Percentiles rank a stretch among this genome's conserved stretches.
Conservation (phyloP, 306 rosid species). For the Malus domestica region DNA sequence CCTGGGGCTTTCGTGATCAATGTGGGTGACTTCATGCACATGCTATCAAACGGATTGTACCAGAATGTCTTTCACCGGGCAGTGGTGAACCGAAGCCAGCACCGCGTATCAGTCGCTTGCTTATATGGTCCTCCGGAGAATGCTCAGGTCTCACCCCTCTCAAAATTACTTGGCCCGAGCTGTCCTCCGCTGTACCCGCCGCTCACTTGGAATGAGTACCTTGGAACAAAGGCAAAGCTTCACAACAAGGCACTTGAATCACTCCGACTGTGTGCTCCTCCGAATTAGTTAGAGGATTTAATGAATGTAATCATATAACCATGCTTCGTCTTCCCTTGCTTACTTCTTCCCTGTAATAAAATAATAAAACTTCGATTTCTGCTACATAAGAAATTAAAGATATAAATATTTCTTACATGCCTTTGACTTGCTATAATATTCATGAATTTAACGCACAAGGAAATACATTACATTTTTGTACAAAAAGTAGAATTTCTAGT, state of each 20-base stretch:
- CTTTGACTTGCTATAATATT: background rate
- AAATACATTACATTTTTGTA: background rate
- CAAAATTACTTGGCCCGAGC: constrained; percentile 45
- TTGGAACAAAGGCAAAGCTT: constrained; percentile 66
- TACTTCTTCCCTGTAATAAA: background rate
- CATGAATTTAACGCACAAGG: background rate
- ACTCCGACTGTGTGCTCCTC: constrained; percentile 36
- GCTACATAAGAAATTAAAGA: background rate
- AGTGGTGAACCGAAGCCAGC: constrained; percentile 53
- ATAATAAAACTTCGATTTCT: background rate
- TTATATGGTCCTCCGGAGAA: constrained; percentile 52
- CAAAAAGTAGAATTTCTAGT: constrained; percentile 9
- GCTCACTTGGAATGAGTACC: constrained; percentile 83
- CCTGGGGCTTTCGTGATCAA: constrained; percentile 39
- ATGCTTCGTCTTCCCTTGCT: background rate
- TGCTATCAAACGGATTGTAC: constrained; percentile 64
- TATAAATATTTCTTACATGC: background rate
- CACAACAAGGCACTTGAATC: constrained; percentile 65
- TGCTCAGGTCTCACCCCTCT: constrained; percentile 55
- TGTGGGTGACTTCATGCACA: constrained; percentile 66
- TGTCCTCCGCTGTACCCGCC: constrained; percentile 56
- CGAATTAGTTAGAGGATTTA: background rate
- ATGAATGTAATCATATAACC: background rate
- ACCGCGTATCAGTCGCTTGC: constrained; percentile 49
- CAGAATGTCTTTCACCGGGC: constrained; percentile 65